These are phyloP conservation scores for Solanum chacoense DNA, from an alignment of 305 asterid genomes.

Conservation along the genomic window DNA sequence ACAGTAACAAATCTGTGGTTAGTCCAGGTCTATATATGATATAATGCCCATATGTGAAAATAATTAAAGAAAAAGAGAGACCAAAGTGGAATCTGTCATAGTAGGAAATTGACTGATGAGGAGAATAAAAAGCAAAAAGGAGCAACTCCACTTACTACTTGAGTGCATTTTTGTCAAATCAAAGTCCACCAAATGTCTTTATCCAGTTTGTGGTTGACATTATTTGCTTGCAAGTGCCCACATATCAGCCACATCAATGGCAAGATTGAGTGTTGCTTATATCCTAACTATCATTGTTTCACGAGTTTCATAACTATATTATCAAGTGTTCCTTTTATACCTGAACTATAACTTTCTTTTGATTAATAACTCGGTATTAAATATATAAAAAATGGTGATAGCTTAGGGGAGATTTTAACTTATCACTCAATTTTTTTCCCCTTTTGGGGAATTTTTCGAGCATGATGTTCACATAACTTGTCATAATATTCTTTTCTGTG, in stretches of 20 bases:
- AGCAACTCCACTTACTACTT: not conserved
- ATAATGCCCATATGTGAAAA: not conserved
- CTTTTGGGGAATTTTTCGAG: not conserved
- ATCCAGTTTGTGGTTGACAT: not conserved
- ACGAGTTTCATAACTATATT: not conserved
- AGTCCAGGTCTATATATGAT: not conserved
- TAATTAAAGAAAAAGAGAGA: not conserved
- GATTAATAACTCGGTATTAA: not conserved
- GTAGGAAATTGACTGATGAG: not conserved
- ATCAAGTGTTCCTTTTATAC: not conserved
- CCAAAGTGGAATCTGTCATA: not conserved
- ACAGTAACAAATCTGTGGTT: not conserved
- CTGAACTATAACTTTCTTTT: not conserved
- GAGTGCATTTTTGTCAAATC: not conserved
- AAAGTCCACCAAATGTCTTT: not conserved
- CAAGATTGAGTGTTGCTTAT: not conserved
- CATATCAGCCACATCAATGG: not conserved
- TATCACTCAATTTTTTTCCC: not conserved
- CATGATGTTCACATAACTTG: not conserved
- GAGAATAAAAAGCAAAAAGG: not conserved
- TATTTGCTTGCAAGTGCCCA: not conserved
- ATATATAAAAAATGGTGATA: no score
- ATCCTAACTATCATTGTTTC: not conserved
- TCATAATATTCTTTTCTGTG: not conserved
- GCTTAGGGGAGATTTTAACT: no score